These are phyloP conservation scores for Fraxinus paxiana DNA, from an alignment of 305 asterid genomes.

Conservation along the genomic window DNA sequence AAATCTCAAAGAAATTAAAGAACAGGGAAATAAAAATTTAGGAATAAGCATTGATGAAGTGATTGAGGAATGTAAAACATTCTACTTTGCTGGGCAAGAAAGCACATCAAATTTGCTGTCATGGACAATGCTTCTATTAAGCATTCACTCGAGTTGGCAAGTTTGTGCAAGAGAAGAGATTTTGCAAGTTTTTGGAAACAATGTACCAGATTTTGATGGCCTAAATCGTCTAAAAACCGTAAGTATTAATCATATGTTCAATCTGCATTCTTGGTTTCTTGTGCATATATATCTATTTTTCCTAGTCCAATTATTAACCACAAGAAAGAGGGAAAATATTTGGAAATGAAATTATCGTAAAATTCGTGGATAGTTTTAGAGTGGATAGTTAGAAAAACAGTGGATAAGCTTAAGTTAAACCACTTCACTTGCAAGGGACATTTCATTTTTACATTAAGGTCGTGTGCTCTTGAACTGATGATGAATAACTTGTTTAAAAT, in stretches of 20 bases:
- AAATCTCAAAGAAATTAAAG: slow-evolving; percentile 30
- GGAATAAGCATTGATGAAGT: slow-evolving; percentile 54
- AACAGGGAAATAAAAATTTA: slow-evolving; percentile 19
- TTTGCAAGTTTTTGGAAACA: slow-evolving; percentile 30
- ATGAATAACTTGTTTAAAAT: too few species aligned
- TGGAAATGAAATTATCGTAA: too few species aligned
- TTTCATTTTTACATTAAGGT: too few species aligned
- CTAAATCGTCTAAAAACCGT: slow-evolving; percentile 45
- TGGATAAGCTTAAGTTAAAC: too few species aligned
- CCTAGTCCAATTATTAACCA: neutral
- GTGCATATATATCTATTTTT: neutral
- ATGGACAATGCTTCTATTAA: slow-evolving; percentile 46
- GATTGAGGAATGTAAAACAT: slow-evolving; percentile 45
- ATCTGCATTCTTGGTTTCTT: neutral
- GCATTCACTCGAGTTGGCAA: slow-evolving; percentile 44
- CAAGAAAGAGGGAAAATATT: neutral
- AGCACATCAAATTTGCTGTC: slow-evolving; percentile 33
- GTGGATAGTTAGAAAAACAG: neutral
- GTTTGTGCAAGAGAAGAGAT: slow-evolving; percentile 41
- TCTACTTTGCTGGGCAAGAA: slow-evolving; percentile 50
- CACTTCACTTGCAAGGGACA: too few species aligned
- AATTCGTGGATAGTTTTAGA: neutral
- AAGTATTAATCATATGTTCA: slow-evolving; percentile 16
- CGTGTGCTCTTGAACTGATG: too few species aligned
- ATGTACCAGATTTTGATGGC: slow-evolving; percentile 34